phyloP scores from a whole-genome alignment of 108 stramenopile species.

The Cyclotella sp. region DNA sequence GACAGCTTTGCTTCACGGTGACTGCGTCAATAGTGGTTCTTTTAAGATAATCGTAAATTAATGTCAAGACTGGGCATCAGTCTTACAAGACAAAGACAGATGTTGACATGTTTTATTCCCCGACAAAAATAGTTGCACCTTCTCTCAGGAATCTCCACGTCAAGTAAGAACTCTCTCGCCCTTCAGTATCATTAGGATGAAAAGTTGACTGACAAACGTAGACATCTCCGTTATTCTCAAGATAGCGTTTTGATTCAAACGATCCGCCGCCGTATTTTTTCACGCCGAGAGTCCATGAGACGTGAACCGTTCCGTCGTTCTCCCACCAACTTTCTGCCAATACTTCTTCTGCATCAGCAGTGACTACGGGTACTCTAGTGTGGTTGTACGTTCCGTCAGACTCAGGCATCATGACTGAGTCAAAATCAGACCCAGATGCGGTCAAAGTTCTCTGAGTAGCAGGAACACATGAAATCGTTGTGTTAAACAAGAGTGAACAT shows the following conservation, averaged over 20 bases:
- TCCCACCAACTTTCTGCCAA: conserved; percentile 84
- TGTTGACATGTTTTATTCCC: neutral
- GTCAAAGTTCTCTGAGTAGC: conserved; percentile 70
- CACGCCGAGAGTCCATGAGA: conserved; percentile 74
- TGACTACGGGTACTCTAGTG: conserved; percentile 38
- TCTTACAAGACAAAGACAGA: neutral
- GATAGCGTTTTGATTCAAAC: conserved; percentile 76
- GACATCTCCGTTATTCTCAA: conserved; percentile 57
- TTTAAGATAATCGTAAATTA: neutral
- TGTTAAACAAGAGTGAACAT: too few species aligned
- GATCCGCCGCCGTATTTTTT: conserved; percentile 74
- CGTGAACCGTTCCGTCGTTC: conserved; percentile 66
- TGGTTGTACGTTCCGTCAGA: conserved; percentile 37
- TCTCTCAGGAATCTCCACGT: conserved; percentile 51
- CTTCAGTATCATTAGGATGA: conserved; percentile 59
- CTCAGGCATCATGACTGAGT: conserved; percentile 24
- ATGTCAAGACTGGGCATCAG: neutral
- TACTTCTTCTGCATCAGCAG: conserved; percentile 76
- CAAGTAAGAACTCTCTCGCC: conserved; percentile 21
- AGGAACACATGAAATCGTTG: neutral
- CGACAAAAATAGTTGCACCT: conserved; percentile 31
- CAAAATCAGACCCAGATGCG: conserved; percentile 60
- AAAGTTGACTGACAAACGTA: conserved; percentile 80
- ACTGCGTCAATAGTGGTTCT: too few species aligned
- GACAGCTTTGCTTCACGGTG: too few species aligned